Evolutionary conservation across 495 filamentous ascomycete genomes (phyloP).

Genomic region (Daldinia grandis): DNA sequence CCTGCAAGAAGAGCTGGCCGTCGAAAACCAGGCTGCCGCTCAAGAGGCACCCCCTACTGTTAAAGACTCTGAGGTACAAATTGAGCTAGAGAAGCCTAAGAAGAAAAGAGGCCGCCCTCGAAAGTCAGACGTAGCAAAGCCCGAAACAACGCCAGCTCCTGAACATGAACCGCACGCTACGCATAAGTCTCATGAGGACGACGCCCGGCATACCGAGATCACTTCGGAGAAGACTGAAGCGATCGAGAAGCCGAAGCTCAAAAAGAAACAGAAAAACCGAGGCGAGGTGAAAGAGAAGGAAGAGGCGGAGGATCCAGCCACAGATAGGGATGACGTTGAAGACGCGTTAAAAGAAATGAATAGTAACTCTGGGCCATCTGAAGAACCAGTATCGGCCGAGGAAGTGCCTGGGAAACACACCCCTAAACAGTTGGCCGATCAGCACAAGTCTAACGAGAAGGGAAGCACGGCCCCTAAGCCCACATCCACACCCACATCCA

Average conservation of each 20-base stretch:
- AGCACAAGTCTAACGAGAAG: constrained; percentile 19
- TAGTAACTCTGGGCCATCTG: constrained; percentile 31
- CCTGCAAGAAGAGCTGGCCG: neutral
- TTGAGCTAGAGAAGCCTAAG: constrained; percentile 33
- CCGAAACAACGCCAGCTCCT: constrained; percentile 1
- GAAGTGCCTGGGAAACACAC: constrained; percentile 3
- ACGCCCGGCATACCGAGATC: neutral
- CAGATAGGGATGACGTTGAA: constrained; percentile 11
- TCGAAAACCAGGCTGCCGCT: constrained; percentile 5
- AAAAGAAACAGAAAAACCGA: constrained; percentile 12
- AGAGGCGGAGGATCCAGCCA: neutral
- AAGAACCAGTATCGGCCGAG: constrained; percentile 9
- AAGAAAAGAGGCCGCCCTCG: constrained; percentile 42
- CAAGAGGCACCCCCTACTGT: neutral
- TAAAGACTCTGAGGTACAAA: constrained; percentile 13
- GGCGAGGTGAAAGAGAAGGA: neutral
- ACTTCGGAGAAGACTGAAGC: neutral
- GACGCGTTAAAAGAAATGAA: constrained; percentile 32
- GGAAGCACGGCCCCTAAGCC: neutral
- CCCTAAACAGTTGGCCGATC: constrained; percentile 13
- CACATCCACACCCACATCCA: constrained; percentile 14
- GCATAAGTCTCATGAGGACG: neutral
- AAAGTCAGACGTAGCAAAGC: constrained; percentile 37
- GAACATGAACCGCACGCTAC: constrained; percentile 6
- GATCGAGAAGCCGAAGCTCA: constrained; percentile 10